Evolutionary conservation across 306 rosid genomes (phyloP), one percentile per base, ranked within the genome.

Genomic region (Lagenaria siceraria): DNA sequence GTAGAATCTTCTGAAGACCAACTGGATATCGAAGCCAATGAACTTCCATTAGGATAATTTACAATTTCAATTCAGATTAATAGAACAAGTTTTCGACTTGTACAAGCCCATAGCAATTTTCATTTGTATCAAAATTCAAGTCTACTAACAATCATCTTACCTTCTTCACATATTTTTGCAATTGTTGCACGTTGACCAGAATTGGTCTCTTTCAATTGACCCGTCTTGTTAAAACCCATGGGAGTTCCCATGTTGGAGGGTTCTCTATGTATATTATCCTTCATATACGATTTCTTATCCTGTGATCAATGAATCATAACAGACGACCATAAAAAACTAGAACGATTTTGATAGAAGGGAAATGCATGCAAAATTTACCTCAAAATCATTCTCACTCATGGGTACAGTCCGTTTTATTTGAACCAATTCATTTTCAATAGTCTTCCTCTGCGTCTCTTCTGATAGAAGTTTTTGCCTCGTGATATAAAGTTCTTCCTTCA

Each of bases 81-180:
- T 43, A 77, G 40, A 40, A 42, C 56, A 72, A 7, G 3, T 70
- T 36, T 46, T 12, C 0, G 53, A 46, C 60, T 7, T 72, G 56
- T 15, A 72, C 61, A 18, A 72, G 17, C 29, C 31, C 60, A 48
- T 49, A 72, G 43, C 2, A 72, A 25, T 48, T 48, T 14, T 71
- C 29, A 3, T 17, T 49, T 51, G 31, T 27, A 72, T 72, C 10
- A 33, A 13, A 75, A 35, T 18, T 46, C 35, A 36, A 31, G 35
- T 33, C 64, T 22, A 14, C 22, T 31, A 75, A 56, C 51, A 21
- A 52, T 63, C 75, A 61, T 62, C 91, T 82, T 86, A 74, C 93
- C 90, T 87, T 89, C 93, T 83, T 89, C 90, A 78, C 88, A 87
- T 75, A 89, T 86, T 68, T 89, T 87, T 76, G 93, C 91, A 84